These are phyloP conservation scores for Lupinus albus DNA, from an alignment of 306 rosid genomes.

Conservation along the genomic window DNA sequence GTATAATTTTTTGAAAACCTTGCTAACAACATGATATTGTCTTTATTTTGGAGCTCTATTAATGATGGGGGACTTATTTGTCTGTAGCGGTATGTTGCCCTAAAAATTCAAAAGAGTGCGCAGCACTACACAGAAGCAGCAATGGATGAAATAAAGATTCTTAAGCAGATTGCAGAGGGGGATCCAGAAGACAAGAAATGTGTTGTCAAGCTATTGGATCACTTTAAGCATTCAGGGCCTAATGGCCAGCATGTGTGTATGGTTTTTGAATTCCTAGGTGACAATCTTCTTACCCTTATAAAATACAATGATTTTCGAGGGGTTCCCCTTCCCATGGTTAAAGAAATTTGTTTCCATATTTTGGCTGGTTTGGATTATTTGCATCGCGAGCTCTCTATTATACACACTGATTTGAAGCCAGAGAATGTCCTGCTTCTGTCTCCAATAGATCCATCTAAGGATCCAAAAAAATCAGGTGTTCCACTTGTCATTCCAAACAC, in stretches of 20 bases:
- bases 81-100: constrained; percentile 84
- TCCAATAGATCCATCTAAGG: constrained; percentile 84
- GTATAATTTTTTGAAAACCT: constrained; percentile 19
- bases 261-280: constrained; percentile 97
- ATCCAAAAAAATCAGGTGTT: constrained; percentile 70
- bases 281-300: constrained; percentile 86
- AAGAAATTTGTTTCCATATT: constrained; percentile 85
- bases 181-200: constrained; percentile 83
- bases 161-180: constrained; percentile 92
- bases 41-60: constrained; percentile 21
- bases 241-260: constrained; percentile 96
- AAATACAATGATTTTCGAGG: constrained; percentile 89
- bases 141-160: constrained; percentile 93
- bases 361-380: constrained; percentile 92
- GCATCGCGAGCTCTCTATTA: constrained; percentile 85
- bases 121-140: constrained; percentile 98
- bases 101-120: constrained; percentile 98
- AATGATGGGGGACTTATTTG: constrained; percentile 27
- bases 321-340: constrained; percentile 75
- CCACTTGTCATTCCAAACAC: constrained; percentile 64
- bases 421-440: constrained; percentile 89
- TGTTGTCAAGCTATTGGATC: constrained; percentile 93
- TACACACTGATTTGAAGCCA: constrained; percentile 97
- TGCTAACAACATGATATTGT: background rate
- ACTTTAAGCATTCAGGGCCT: constrained; percentile 96